Percentiles rank a stretch among this genome's conserved stretches.
phyloP scores from a whole-genome alignment of 768 basidiomycete genomes.

The Calocybe gangraenosa region DNA sequence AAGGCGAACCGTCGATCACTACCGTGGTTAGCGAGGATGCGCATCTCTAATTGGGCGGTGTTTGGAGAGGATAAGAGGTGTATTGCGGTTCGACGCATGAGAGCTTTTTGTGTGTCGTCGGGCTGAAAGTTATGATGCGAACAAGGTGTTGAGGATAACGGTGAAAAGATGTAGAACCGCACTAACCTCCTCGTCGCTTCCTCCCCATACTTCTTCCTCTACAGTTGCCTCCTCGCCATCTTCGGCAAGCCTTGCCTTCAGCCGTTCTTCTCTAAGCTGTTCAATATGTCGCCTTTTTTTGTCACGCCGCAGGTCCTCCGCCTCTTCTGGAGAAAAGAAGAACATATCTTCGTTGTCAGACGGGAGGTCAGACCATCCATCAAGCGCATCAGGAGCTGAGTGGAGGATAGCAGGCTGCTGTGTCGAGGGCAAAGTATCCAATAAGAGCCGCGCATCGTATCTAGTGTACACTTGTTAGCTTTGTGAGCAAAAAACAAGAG shows the following conservation, averaged over 20 bases:
- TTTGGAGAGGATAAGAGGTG: constrained; percentile 72
- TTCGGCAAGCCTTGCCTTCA: constrained; percentile 49
- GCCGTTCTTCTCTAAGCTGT: constrained; percentile 55
- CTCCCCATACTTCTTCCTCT: constrained; percentile 54
- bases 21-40: constrained; percentile 85
- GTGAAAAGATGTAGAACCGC: neutral
- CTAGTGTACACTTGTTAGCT: constrained; percentile 35
- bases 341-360: constrained; percentile 86
- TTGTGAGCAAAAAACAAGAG: constrained; percentile 10
- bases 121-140: constrained; percentile 36
- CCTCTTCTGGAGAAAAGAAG: constrained; percentile 66
- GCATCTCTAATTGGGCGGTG: constrained; percentile 78
- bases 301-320: constrained; percentile 59
- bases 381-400: constrained; percentile 35
- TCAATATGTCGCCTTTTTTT: constrained; percentile 66
- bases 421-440: constrained; percentile 42
- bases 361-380: constrained; percentile 81
- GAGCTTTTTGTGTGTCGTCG: constrained; percentile 49
- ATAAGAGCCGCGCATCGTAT: constrained; percentile 76
- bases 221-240: too few species aligned
- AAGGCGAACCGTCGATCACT: constrained; percentile 78
- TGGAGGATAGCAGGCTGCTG: constrained; percentile 4
- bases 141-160: too few species aligned
- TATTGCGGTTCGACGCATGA: constrained; percentile 73
- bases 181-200: constrained; percentile 65